Base-by-base conservation (phyloP, 2,329 filamentous ascomycete species). In the Trematosphaeria pertusa region DNA sequence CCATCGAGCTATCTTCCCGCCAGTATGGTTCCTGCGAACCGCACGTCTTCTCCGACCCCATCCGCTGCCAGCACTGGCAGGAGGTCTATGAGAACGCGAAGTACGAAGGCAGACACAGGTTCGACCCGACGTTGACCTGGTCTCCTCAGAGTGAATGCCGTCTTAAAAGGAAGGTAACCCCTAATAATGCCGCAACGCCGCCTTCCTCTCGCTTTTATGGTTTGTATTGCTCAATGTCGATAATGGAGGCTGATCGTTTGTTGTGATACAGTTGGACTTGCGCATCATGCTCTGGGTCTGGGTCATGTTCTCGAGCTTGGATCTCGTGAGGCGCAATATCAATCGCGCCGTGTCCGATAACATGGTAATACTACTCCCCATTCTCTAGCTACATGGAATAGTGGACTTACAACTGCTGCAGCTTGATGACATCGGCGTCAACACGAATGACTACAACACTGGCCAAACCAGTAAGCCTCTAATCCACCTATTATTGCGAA, bases 61-160 rank as follows among this genome's bases (percentile, higher is more conserved):
- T 73, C 3, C 70, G 80, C 2, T 80, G 81, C 1, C 75, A 79
- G n/a, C 75, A 81, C 56, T 85, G 81, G 76, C 71, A 73, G 2
- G 68, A 69, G 4, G 61, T 83, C 4, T 85, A 84, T 49, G 80
- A 84, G 51, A 76, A 78, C 5, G 79, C 81, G 1, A 51, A 71
- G 66, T 75, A 83, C 58, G 78, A 80, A 60, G 75, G 77, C 10
- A 64, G 72, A 28, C 76, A 78, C 59, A 72, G 74, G 9, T 80
- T 75, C 69, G 77, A 80, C 45, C 75, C 73, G 0, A 65, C 73
- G 0, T 71, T 75, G 35, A 72, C 75, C 33, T 79, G 76, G 76
- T 67, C 65, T 1, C 63, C n/a, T n/a, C n/a, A 73, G 20, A 55
- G 64, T n/a, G 75, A 78, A 52, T n/a, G n/a, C n/a, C n/a, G n/a